These are phyloP conservation scores for Simplicillium aogashimaense DNA, from an alignment of 2,329 filamentous ascomycete genomes.

Conservation along the genomic window DNA sequence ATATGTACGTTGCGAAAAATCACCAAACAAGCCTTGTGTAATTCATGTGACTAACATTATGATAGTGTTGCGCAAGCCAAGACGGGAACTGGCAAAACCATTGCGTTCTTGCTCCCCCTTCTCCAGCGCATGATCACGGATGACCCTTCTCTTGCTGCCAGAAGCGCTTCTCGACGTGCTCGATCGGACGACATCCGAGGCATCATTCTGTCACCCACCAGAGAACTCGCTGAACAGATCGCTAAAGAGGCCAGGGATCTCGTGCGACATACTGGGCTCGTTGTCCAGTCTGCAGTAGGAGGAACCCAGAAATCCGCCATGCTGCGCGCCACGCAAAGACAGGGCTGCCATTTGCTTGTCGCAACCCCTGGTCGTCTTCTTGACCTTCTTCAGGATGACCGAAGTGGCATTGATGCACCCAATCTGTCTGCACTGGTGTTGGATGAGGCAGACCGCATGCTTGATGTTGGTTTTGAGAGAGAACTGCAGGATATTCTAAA, in stretches of 20 bases:
- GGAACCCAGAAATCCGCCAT: slow-evolving; percentile 69
- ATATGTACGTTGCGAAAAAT: slow-evolving; percentile 53
- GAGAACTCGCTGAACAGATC: slow-evolving; percentile 75
- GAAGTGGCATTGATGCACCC: slow-evolving; percentile 55
- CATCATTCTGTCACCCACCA: slow-evolving; percentile 68
- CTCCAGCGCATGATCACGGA: slow-evolving; percentile 66
- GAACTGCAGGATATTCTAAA: slow-evolving; percentile 53
- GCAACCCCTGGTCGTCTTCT: slow-evolving; percentile 82
- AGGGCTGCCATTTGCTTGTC: slow-evolving; percentile 83
- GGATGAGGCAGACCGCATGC: slow-evolving; percentile 96
- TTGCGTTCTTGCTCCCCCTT: slow-evolving; percentile 82
- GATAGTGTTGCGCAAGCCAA: slow-evolving; percentile 80
- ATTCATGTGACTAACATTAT: slow-evolving; percentile 9
- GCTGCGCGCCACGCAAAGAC: slow-evolving; percentile 54
- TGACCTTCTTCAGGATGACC: slow-evolving; percentile 64
- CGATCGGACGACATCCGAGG: slow-evolving; percentile 53
- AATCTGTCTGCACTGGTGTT: slow-evolving; percentile 89
- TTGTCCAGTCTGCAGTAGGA: slow-evolving; percentile 73
- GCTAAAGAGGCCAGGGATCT: slow-evolving; percentile 68
- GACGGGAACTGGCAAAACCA: slow-evolving; percentile 93
- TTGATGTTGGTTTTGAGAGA: slow-evolving; percentile 79
- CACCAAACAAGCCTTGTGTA: not conserved
- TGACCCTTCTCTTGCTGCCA: slow-evolving; percentile 50
- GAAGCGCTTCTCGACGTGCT: slow-evolving; percentile 21
- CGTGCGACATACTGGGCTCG: slow-evolving; percentile 52